phyloP scores from a whole-genome alignment of 2,329 filamentous ascomycete genomes.

The Hawksworthiomyces lignivorus region DNA sequence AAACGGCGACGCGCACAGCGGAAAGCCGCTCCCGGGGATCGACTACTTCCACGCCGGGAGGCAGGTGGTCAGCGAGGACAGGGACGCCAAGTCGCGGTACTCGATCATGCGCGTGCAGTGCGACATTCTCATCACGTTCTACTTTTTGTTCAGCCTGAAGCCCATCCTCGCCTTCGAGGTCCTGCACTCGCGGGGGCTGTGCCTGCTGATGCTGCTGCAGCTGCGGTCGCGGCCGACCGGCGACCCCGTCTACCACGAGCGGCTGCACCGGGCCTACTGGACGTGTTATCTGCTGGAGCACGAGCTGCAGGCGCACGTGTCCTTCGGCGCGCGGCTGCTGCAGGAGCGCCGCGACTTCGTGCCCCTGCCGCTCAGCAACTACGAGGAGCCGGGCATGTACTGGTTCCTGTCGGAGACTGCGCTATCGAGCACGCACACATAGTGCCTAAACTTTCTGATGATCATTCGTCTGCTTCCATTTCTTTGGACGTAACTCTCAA shows the following conservation, averaged over 20 bases:
- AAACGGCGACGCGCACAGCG: too few species aligned
- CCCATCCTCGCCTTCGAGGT: slow-evolving; percentile 16
- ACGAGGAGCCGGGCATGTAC: slow-evolving; percentile 17
- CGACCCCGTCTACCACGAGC: slow-evolving; percentile 10
- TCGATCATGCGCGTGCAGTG: slow-evolving; percentile 13
- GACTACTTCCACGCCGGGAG: slow-evolving; percentile 14
- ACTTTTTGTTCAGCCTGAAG: slow-evolving; percentile 14
- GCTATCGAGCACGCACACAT: slow-evolving; percentile 12
- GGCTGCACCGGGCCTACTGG: slow-evolving; percentile 17
- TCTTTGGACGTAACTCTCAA: too few species aligned
- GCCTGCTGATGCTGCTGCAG: slow-evolving; percentile 9
- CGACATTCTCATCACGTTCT: slow-evolving; percentile 14
- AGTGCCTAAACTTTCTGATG: too few species aligned
- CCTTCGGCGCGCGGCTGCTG: slow-evolving; percentile 14
- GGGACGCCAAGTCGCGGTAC: slow-evolving; percentile 2
- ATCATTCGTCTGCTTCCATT: too few species aligned
- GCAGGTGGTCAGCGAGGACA: slow-evolving; percentile 8
- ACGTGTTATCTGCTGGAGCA: slow-evolving; percentile 19
- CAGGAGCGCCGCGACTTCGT: slow-evolving; percentile 13
- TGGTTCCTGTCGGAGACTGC: slow-evolving; percentile 18
- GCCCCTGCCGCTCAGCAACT: slow-evolving; percentile 14
- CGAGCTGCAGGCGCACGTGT: slow-evolving; percentile 16
- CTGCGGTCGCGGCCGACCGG: slow-evolving; percentile 1
- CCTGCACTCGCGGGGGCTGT: slow-evolving; percentile 9
- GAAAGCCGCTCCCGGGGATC: slow-evolving; percentile 9